Evolutionary conservation across 495 filamentous ascomycete genomes (phyloP).

Genomic region (Hypoxylon fuscum): DNA sequence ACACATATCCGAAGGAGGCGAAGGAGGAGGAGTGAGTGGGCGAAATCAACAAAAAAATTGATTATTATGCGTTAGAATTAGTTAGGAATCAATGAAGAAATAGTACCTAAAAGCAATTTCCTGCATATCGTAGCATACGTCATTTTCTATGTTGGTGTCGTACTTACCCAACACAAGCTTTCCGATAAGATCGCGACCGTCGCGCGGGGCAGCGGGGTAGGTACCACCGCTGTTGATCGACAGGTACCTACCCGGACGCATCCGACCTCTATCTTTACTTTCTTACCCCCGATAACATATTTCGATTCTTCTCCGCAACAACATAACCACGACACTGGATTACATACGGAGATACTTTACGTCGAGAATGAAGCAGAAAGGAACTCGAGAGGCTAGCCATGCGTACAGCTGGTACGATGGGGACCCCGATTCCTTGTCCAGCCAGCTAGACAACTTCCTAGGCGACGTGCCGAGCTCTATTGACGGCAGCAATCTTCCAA

Average conservation of each 20-base stretch:
- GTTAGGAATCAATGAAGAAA: too few species aligned
- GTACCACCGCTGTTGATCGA: slow-evolving; percentile 26
- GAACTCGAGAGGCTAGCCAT: slow-evolving; percentile 70
- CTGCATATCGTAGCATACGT: slow-evolving; percentile 12
- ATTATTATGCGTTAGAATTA: too few species aligned
- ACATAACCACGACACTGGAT: neutral
- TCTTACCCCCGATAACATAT: neutral
- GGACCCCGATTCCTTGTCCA: slow-evolving; percentile 63
- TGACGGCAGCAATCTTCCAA: slow-evolving; percentile 69
- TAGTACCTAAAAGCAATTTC: too few species aligned
- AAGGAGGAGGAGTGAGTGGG: too few species aligned
- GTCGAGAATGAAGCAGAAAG: slow-evolving; percentile 38
- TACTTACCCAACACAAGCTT: slow-evolving; percentile 4
- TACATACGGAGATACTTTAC: slow-evolving; percentile 2
- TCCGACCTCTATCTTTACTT: slow-evolving; percentile 12
- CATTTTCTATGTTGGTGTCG: slow-evolving; percentile 5
- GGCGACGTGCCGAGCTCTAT: slow-evolving; percentile 71
- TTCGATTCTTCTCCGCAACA: neutral
- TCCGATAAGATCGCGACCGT: slow-evolving; percentile 33
- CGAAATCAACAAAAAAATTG: too few species aligned
- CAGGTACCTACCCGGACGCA: slow-evolving; percentile 30
- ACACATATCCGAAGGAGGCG: too few species aligned
- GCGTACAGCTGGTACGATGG: slow-evolving; percentile 80
- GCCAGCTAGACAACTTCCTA: slow-evolving; percentile 84
- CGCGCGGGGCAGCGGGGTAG: slow-evolving; percentile 42